Evolutionary conservation across 768 basidiomycete genomes (phyloP), one percentile per base, ranked within the genome.

Genomic region (Kondoa subrosea): DNA sequence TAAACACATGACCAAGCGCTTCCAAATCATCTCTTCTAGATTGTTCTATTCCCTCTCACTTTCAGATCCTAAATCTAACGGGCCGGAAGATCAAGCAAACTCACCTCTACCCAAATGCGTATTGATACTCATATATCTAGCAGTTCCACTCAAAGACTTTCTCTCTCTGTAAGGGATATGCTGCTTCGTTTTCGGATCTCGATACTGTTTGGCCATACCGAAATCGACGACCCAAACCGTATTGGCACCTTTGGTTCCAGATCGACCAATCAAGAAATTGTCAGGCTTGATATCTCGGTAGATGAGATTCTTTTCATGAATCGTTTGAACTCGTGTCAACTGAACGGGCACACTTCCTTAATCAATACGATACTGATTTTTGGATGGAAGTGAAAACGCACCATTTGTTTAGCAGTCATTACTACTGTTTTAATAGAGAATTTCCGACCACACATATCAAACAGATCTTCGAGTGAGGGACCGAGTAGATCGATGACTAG

Each of bases 261-360:
- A 86, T 26, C 93, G 86, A 40, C 95, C 95, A 76, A 97, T 87
- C 72, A 99, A 83, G 77, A 99, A 99, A 79, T 99, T 99, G 80
- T 97, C 95, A 12, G 95, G 95, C 78, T 99, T 99, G 81, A 99
- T 97, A 77, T 99, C 95, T 66, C 95, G 88, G 77, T 99, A 97
- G 74, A 99, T 97, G 74, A 99, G 84, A 79, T 95, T 96, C 83
- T 96, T 97, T 79, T 96, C 93, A 78, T 99, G 95, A 65, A 99
- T 96, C 21, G 88, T 93, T 78, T 97, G 93, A 25, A 95, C 91
- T 74, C 95, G 85, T 63, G 89, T 84, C 68, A 99, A 81, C 93
- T 97, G 77, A 27, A 69, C 34, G 25, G n/a, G 29, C 0, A 33
- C 1, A 57, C 1, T 15, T 1, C 25, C 3, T 57, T 26, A 31